Base-by-base conservation (phyloP, 2,329 filamentous ascomycete species). In the Colletotrichum sansevieriae region DNA sequence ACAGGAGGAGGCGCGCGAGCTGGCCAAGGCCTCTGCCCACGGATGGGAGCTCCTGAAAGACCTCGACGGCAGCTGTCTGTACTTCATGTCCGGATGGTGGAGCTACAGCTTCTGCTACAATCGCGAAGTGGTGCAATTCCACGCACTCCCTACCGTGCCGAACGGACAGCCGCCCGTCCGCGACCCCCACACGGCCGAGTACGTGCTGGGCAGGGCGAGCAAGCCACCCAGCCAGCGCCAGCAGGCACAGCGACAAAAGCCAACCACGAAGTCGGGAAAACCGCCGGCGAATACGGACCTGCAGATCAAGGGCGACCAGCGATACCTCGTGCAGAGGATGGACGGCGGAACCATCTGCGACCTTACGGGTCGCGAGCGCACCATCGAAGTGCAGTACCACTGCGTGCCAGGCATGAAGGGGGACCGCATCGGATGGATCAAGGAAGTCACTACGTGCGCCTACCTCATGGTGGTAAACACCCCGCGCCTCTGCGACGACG, bases 381-480 rank as follows among this genome's bases (percentile, higher is more conserved):
- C 90, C 73, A 91, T 97, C 72, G 95, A 98, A 78, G 89, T 98
- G 10, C 92, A 94, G 73, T 90, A 90, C 73, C 88, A 90, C 76
- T 97, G 94, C 81, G 91, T 93, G 74, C 93, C 93, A 0, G 90
- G 92, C 56, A 84, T 90, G 37, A 88, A 88, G 3, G 84, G 83
- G 54, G 91, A 97, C 77, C 89, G 91, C 55, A 97, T 98, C 74
- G 91, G 91, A 49, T 94, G 93, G 89, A 97, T 98, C 80, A 97
- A 97, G 79, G 95, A 98, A 78, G 89, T 95, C 1, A 92, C 91
- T 3, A 97, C 94, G 11, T 98, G 95, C 81, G 90, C 93, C 12
- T 98, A 98, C 77, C 85, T 97, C 62, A 97, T 98, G 94, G 89
- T 97, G 37, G 88, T 98, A 71, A 92, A 97, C 77, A 97, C 95